phyloP scores from a whole-genome alignment of 2,329 filamentous ascomycete genomes.

The Botrytis paeoniae region DNA sequence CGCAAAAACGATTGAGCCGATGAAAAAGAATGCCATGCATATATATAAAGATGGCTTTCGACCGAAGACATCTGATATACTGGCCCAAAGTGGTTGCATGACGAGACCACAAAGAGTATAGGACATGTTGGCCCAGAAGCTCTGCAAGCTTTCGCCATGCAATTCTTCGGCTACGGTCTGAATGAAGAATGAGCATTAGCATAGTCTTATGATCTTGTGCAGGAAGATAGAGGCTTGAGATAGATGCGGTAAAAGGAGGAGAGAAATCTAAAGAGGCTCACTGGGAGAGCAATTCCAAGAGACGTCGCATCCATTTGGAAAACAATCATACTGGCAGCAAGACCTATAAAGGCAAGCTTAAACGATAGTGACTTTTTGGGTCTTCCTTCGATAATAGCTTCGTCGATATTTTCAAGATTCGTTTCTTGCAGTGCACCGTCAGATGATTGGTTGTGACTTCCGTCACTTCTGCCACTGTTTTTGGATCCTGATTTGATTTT shows the following conservation, averaged over 20 bases:
- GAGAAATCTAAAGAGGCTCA: not conserved
- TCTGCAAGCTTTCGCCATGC: slow-evolving; percentile 51
- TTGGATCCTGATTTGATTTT: not conserved
- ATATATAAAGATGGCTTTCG: slow-evolving; percentile 48
- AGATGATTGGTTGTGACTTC: not conserved
- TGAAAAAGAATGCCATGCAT: slow-evolving; percentile 47
- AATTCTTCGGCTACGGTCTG: slow-evolving; percentile 36
- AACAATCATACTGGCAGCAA: not conserved
- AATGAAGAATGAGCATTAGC: not conserved
- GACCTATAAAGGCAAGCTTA: not conserved
- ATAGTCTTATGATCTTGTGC: not conserved
- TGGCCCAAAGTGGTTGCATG: slow-evolving; percentile 65
- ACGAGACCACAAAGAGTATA: slow-evolving; percentile 66
- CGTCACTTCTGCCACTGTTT: not conserved
- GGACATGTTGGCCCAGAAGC: slow-evolving; percentile 67
- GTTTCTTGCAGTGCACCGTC: not conserved
- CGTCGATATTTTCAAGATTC: too few species aligned
- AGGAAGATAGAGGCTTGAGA: not conserved
- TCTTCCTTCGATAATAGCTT: not conserved
- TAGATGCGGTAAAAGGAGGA: not conserved
- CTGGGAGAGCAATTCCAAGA: not conserved
- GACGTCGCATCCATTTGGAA: not conserved
- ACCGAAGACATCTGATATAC: slow-evolving; percentile 54
- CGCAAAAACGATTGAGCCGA: slow-evolving; percentile 47
- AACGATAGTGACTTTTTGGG: not conserved